Evolutionary conservation across 108 stramenopile species (phyloP), one percentile per base, ranked within the genome.

Genomic region (Stephanodiscus minutulus): DNA sequence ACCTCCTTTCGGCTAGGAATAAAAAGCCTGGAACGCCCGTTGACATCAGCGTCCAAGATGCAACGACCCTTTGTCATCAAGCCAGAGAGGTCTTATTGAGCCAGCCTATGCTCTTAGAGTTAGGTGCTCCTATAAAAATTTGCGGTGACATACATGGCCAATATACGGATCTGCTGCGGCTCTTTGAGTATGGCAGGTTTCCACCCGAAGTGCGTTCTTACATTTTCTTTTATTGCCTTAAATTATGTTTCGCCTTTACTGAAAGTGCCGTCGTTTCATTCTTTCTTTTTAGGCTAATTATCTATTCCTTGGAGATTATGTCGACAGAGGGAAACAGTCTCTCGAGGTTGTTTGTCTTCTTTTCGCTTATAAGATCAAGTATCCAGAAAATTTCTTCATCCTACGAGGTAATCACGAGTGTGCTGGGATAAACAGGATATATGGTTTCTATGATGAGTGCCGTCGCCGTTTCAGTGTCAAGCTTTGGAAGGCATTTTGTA

Each of bases 381-480:
- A 98, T 71, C 98, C 97, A 20, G 96, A 98, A 76, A 98, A 98
- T 76, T 99, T 99, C 79, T 99, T 99, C 81, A 86, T 99, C 59
- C 87, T 99, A 64, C 89, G 99, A 55, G 99, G 99, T n/a, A 99
- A 99, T 83, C 99, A 99, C 85, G 99, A 99, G 84, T 98, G 97
- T 63, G 95, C 98, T 18, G 97, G 97, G 29, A 98, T 99, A 82
- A 99, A 98, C 86, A 90, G 97, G 62, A 98, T 99, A 76, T 99
- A 99, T 72, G 99, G 99, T 24, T 98, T 99, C 73, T 99, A 98
- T 74, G 99, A 99, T 77, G 99, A 99, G 77, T 99, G 99, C 73
- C 96, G 97, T 86, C 94, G 98, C 62, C 89, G 99, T 43, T 98
- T 97, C 85, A 92, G 95, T 57, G 94, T 98, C 67, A 98, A 98